Percentiles rank a stretch among this genome's conserved stretches.
These are phyloP conservation scores for Saururus chinensis DNA, from an alignment of 164 flowering plant genomes.

Conservation along the genomic window DNA sequence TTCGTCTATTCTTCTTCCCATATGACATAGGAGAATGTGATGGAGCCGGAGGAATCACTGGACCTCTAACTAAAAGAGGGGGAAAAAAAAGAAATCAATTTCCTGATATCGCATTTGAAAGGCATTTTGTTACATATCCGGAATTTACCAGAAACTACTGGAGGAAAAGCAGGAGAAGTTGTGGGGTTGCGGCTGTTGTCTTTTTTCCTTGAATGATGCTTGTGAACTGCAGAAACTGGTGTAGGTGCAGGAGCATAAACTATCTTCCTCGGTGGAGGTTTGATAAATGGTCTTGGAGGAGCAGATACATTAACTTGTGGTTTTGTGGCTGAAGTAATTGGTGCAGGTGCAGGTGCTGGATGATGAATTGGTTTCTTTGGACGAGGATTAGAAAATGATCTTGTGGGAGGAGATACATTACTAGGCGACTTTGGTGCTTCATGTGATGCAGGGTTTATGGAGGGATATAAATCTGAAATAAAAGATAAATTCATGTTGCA, in stretches of 20 bases:
- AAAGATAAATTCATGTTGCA: not conserved
- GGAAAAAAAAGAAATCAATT: not conserved
- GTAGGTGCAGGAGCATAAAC: constrained; percentile 23
- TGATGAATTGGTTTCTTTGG: constrained; percentile 13
- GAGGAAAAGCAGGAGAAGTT: constrained; percentile 22
- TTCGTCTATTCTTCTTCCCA: constrained; percentile 17
- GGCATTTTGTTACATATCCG: not conserved
- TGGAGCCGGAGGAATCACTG: constrained; percentile 19
- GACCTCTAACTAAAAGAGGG: constrained; percentile 19
- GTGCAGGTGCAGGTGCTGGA: not conserved
- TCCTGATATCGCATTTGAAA: not conserved
- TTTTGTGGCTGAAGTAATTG: not conserved
- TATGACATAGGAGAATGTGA: constrained; percentile 11
- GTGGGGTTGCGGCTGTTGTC: constrained; percentile 23
- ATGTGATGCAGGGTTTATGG: constrained; percentile 24
- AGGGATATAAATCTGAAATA: constrained; percentile 19
- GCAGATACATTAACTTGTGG: constrained; percentile 1
- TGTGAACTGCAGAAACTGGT: constrained; percentile 22
- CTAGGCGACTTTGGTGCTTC: constrained; percentile 8
- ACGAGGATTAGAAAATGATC: not conserved
- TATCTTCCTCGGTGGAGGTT: constrained; percentile 4
- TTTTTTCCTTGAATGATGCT: constrained; percentile 25
- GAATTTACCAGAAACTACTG: constrained; percentile 7
- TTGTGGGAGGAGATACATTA: not conserved
- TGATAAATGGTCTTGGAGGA: not conserved